These are phyloP conservation scores for Fusarium graminum DNA, from an alignment of 2,329 filamentous ascomycete genomes.

Conservation along the genomic window DNA sequence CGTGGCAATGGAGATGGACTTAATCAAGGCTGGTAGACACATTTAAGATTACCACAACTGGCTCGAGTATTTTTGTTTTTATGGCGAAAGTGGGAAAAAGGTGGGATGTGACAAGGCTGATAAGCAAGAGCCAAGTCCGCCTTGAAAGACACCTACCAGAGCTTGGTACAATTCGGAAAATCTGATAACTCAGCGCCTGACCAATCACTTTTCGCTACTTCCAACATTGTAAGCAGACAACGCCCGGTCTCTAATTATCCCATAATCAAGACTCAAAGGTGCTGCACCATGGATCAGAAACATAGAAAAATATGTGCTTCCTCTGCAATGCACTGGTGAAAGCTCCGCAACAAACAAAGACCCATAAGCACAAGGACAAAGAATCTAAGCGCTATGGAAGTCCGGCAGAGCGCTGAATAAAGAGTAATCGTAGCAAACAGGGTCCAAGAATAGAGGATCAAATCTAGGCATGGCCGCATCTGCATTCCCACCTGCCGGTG, in stretches of 20 bases:
- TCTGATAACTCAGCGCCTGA: background rate
- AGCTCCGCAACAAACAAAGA: background rate
- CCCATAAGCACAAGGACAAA: background rate
- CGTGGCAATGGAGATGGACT: background rate
- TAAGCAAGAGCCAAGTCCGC: background rate
- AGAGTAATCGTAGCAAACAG: conserved; percentile 30
- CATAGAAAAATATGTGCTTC: conserved; percentile 9
- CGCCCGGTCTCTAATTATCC: background rate
- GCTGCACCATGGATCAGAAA: background rate
- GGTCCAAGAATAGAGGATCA: conserved; percentile 23
- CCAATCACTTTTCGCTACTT: background rate
- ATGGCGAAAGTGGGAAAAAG: background rate
- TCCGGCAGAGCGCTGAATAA: conserved; percentile 26
- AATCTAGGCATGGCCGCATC: conserved; percentile 11
- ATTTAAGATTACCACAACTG: background rate
- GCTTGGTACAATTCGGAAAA: background rate
- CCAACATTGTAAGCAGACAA: background rate
- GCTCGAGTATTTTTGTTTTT: background rate
- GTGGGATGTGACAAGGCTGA: background rate
- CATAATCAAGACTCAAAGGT: background rate
- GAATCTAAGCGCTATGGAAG: conserved; percentile 23
- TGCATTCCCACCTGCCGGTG: conserved; percentile 7
- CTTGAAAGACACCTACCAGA: background rate
- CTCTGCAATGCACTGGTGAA: background rate
- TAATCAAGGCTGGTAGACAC: background rate